These are phyloP conservation scores for Colletotrichum limetticola DNA, from an alignment of 2,329 filamentous ascomycete genomes.

Conservation along the genomic window DNA sequence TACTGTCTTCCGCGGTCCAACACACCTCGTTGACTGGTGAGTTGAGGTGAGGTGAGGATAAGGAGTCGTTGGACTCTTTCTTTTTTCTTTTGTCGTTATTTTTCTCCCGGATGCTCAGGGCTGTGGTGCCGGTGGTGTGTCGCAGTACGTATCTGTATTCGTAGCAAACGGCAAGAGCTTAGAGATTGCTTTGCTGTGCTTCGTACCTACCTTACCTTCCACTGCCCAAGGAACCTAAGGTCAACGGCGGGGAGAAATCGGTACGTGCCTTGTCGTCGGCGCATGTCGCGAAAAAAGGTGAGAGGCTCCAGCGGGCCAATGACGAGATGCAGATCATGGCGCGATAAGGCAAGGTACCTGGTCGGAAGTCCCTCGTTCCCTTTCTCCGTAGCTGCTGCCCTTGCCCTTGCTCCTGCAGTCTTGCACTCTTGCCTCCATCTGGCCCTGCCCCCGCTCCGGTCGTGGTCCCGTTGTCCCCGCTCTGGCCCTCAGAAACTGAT, in stretches of 20 bases:
- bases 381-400: conserved; percentile 12
- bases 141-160: no score
- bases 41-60: not conserved
- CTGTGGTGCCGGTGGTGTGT: not conserved
- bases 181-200: not conserved
- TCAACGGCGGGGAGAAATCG: not conserved
- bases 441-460: not conserved
- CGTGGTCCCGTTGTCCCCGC: conserved; percentile 6
- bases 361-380: conserved; percentile 19
- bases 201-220: not conserved
- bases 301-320: conserved; percentile 30
- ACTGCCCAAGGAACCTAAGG: no score
- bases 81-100: not conserved
- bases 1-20: not conserved
- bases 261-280: conserved; percentile 12
- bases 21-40: not conserved
- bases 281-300: conserved; percentile 26
- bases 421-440: no score
- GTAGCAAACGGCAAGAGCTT: not conserved
- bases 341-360: conserved; percentile 33
- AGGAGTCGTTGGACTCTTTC: not conserved
- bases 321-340: conserved; percentile 32
- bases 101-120: not conserved
- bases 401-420: not conserved
- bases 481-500: not conserved